phyloP scores from a whole-genome alignment of 2,329 filamentous ascomycete species.

The Aureobasidium sp. region DNA sequence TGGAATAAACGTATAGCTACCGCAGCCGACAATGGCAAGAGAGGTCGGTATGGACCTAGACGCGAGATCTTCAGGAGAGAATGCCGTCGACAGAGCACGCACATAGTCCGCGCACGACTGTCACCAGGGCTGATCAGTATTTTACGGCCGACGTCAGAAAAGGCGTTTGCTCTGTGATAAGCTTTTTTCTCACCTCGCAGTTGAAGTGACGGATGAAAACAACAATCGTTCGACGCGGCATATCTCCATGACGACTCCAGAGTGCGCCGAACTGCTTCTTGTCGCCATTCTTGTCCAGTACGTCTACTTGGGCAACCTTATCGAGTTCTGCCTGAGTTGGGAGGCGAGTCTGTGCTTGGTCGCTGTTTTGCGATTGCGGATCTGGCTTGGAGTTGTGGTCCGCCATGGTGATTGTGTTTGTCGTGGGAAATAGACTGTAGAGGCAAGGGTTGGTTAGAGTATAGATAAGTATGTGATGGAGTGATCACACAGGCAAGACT shows the following conservation, averaged over 20 bases:
- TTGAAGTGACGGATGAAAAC: conserved; percentile 34
- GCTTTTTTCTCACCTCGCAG: conserved; percentile 24
- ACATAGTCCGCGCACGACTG: conserved; percentile 28
- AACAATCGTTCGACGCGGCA: conserved; percentile 21
- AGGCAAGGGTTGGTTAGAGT: neutral
- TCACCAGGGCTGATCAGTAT: neutral
- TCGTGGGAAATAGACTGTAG: neutral
- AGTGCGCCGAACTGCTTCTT: neutral
- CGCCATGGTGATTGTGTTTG: neutral
- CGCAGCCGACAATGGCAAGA: conserved; percentile 28
- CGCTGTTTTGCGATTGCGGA: neutral
- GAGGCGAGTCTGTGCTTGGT: neutral
- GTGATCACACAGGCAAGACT: neutral
- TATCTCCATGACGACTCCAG: neutral
- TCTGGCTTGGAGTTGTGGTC: neutral
- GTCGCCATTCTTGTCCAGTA: conserved; percentile 2
- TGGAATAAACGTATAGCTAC: conserved; percentile 23
- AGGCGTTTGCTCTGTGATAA: neutral
- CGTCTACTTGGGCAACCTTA: neutral
- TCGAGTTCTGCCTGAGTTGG: conserved; percentile 5
- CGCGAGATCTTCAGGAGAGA: conserved; percentile 19
- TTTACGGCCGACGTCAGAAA: neutral
- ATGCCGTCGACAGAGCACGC: conserved; percentile 20
- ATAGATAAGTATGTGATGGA: neutral
- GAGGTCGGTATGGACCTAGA: conserved; percentile 19